A percentile compares a stretch with the other conserved stretches of the same genome.
phyloP scores from a whole-genome alignment of 2,329 filamentous ascomycete genomes.

The Dactylella cylindrospora region DNA sequence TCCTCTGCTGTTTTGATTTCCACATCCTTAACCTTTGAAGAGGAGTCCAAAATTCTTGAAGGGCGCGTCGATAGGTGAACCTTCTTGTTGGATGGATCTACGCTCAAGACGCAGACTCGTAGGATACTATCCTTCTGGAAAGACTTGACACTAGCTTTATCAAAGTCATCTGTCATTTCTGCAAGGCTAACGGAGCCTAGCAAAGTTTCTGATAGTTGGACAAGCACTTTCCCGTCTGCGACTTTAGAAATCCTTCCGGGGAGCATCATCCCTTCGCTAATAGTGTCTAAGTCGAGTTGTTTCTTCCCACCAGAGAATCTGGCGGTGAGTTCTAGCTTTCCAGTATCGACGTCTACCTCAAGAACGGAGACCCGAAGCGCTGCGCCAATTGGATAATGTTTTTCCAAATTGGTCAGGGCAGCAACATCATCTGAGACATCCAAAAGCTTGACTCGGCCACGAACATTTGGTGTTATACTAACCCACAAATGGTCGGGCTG shows the following conservation, averaged over 20 bases:
- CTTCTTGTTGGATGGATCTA: conserved; percentile 82
- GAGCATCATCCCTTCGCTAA: conserved; percentile 78
- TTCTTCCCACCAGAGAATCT: conserved; percentile 62
- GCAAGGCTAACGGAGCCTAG: conserved; percentile 78
- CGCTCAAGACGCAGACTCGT: conserved; percentile 77
- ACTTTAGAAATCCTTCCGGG: conserved; percentile 82
- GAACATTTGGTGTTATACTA: conserved; percentile 82
- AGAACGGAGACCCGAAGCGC: conserved; percentile 79
- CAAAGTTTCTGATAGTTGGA: conserved; percentile 79
- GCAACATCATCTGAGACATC: conserved; percentile 87
- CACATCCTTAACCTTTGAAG: conserved; percentile 74
- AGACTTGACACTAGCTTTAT: conserved; percentile 71
- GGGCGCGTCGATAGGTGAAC: conserved; percentile 78
- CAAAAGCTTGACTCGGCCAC: conserved; percentile 77
- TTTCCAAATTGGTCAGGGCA: conserved; percentile 70
- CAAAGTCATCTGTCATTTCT: conserved; percentile 84
- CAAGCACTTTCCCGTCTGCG: conserved; percentile 77
- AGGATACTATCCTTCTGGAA: conserved; percentile 83
- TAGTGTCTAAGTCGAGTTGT: conserved; percentile 66
- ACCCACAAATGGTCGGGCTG: conserved; percentile 81
- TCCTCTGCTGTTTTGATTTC: conserved; percentile 73
- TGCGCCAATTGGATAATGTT: conserved; percentile 86
- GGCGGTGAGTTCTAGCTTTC: conserved; percentile 80
- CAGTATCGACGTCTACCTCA: conserved; percentile 69
- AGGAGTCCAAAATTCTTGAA: conserved; percentile 85